Evolutionary conservation across 2,329 filamentous ascomycete genomes (phyloP), one percentile per base, ranked within the genome.

Genomic region (Sphaerulina populicola): DNA sequence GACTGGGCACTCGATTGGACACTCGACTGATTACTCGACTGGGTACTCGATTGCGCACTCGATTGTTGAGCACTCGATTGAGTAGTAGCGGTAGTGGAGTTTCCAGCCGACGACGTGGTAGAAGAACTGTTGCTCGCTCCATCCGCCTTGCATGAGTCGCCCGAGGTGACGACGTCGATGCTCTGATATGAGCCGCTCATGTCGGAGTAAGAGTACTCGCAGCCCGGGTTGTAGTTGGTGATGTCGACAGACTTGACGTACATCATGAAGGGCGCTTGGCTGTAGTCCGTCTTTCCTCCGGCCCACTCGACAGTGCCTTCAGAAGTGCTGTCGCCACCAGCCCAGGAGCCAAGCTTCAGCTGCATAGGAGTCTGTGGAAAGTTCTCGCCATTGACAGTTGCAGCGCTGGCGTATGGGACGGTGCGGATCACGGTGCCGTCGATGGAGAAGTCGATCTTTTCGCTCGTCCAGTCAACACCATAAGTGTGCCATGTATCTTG

Each of bases 281-380:
- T 62, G 59, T 73, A 75, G 61, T 75, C 71, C 11, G 71, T 72
- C 31, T 68, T 60, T 48, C 84, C 83, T 43, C 83, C 82, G 41
- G 83, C 82, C 84, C 83, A 87, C 49, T 78, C 65, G 51, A 83
- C 75, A 21, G 81, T 84, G 43, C 83, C 82, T 54, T 70, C 54
- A n/a, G 74, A 67, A 35, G 72, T 66, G 50, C 70, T 66, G 47
- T 72, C 69, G 58, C 76, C 77, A 47, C 71, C 73, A 31, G 71
- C 70, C 72, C 72, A 74, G 64, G 69, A 72, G 43, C 72, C 72
- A 18, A 75, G 49, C 49, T 79, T 81, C 44, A 87, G 68, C 45
- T 80, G 79, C 81, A 85, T 85, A 1, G 86, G 86, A 0, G 86
- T 89, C 65, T 91, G 86, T 0, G 86, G 86, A 66, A 80, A 90